Conservation (phyloP, 805 yeast species). For the Yamadazyma phyllophila region DNA sequence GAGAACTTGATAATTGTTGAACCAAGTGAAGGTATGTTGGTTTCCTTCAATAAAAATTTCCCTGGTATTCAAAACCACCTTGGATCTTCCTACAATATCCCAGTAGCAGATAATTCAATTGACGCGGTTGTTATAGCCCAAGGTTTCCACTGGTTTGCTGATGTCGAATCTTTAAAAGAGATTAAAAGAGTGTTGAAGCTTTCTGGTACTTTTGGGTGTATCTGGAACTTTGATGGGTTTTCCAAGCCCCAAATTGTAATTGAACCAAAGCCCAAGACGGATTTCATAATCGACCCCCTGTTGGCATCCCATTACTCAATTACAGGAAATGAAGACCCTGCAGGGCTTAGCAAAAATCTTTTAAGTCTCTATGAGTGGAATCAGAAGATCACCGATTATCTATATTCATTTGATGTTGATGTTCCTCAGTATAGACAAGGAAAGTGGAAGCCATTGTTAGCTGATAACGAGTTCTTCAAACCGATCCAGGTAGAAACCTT, state of each 20-base stretch:
- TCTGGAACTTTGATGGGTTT: slow-evolving; percentile 56
- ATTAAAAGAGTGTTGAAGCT: slow-evolving; percentile 48
- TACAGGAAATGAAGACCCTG: neutral
- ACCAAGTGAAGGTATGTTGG: slow-evolving; percentile 58
- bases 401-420: slow-evolving; percentile 34
- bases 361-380: slow-evolving; percentile 27
- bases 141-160: slow-evolving; percentile 69
- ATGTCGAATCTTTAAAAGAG: slow-evolving; percentile 46
- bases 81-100: slow-evolving; percentile 49
- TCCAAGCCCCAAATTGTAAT: slow-evolving; percentile 12
- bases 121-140: slow-evolving; percentile 58
- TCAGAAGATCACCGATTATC: slow-evolving; percentile 27
- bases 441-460: slow-evolving; percentile 44
- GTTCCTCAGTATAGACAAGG: slow-evolving; percentile 59
- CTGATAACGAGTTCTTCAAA: slow-evolving; percentile 30
- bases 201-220: slow-evolving; percentile 48
- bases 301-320: neutral
- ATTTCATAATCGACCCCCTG: slow-evolving; percentile 11
- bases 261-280: neutral
- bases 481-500: slow-evolving; percentile 32
- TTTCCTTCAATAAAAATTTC: slow-evolving; percentile 43
- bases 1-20: slow-evolving; percentile 47
- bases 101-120: slow-evolving; percentile 40
- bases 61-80: slow-evolving; percentile 32
- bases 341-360: slow-evolving; percentile 1